Evolutionary conservation across 805 yeast genomes (phyloP), one percentile per base, ranked within the genome.

Genomic region (Tetrapisispora fleetii): DNA sequence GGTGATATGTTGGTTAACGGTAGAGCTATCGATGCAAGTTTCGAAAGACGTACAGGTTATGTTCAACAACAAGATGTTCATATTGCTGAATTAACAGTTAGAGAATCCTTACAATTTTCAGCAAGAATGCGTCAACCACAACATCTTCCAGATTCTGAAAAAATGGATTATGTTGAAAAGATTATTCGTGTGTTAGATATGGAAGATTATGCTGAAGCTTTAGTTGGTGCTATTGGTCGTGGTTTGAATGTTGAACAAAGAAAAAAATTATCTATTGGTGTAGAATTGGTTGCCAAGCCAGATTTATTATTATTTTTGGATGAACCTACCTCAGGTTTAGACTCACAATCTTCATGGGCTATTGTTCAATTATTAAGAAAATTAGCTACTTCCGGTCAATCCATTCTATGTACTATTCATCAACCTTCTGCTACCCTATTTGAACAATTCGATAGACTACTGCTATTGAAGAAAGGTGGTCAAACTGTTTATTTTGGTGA

Each of bases 1-100:
- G 82, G 83, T 53, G 79, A 73, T 51, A 73, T 76, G 74, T 58
- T 77, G 50, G 78, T 78, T 19, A 75, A 78, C 57, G 81, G 81
- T 51, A 65, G 64, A 22, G 70, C 72, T 4, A 60, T 75, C 37
- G 78, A 80, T 56, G 55, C 63, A 5, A 72, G 80, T 16, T 77
- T 78, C 56, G 72, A 72, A 55, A 71, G 81, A 55, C 63, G 76
- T 53, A 76, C 79, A 9, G 80, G 80, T 46, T 76, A 76, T 54
- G 81, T 76, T 27, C 80, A 76, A 54, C 81, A 76, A 57, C 80
- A 75, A 53, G 80, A 76, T 63, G 54, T 76, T 30, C 80, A 76
- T 55, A 65, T 75, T 52, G 68, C 73, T 11, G 64, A 61, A 49
- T 51, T 58, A 54, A 54, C 64, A 10, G 69, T 62, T 21, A 55